These are phyloP conservation scores for Pinus tabuliformis DNA, from an alignment of 75 land plant species.

Conservation along the genomic window DNA sequence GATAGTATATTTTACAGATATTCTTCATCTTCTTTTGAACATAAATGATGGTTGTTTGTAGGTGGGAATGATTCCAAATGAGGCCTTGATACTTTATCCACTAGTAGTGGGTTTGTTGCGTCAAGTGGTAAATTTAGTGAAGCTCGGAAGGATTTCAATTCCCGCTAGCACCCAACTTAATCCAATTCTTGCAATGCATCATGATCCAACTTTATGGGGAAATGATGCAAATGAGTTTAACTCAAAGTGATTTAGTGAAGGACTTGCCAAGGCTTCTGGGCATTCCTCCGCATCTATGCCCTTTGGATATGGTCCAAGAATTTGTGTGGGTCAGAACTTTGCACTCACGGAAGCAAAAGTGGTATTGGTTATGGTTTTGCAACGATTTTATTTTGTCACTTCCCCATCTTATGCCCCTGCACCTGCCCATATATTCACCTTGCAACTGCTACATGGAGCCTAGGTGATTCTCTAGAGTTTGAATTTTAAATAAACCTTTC, in stretches of 20 bases:
- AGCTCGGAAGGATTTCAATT: constrained; percentile 26
- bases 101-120: background rate
- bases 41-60: constrained; percentile 14
- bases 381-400: constrained; percentile 32
- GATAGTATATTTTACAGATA: background rate
- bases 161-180: constrained; percentile 36
- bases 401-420: constrained; percentile 45
- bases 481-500: no score
- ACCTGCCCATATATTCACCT: constrained; percentile 18
- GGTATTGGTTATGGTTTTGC: constrained; percentile 28
- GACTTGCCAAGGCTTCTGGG: constrained; percentile 12
- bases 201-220: constrained; percentile 53
- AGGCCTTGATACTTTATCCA: constrained; percentile 8
- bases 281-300: constrained; percentile 27
- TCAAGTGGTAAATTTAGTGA: constrained; percentile 15
- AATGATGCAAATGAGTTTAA: constrained; percentile 48
- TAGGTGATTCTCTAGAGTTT: constrained; percentile 9
- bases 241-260: constrained; percentile 35
- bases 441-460: constrained; percentile 31
- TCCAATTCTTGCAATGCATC: constrained; percentile 40
- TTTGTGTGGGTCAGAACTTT: constrained; percentile 45
- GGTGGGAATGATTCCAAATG: constrained; percentile 45
- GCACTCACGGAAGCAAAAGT: constrained; percentile 41
- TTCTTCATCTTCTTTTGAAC: background rate
- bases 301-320: constrained; percentile 41